Evolutionary conservation across 192 early-diverging fungal genomes (phyloP), one percentile per base, ranked within the genome.

Genomic region (Mortierella hygrophila): DNA sequence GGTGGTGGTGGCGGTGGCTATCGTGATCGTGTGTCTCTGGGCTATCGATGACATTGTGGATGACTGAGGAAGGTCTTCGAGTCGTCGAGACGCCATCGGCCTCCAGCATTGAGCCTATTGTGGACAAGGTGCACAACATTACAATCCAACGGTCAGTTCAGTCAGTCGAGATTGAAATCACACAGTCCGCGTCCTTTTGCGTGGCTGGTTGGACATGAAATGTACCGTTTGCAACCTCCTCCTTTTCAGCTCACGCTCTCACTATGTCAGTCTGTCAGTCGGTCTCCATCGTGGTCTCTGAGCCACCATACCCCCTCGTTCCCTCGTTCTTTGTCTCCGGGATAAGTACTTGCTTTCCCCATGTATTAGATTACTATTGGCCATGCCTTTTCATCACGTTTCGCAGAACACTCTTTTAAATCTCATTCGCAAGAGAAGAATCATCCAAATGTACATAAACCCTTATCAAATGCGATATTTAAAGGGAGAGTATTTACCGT

Each of bases 31-130:
- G 15, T 2, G 44, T 60, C 0, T 72, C 74, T 1, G 71, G 70
- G 40, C 60, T 37, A 52, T 77, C 70, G 57, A 82, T 71, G 52
- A 71, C 55, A 37, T 73, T 82, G 40, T 77, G 81, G 57, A 63
- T 47, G 21, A 63, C 38, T 6, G 81, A 63, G 4, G 81, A 63
- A 32, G 57, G 47, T 37, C 54, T 38, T 77, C 65, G 71, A 49
- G 71, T 29, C 21, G 42, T 29, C n/a, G 21, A 41, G 11, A 32
- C 26, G 2, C n/a, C 26, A 32, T 65, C 60, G 11, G 10, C 29
- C 4, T 15, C 60, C 60, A 65, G 29, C 29, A 11, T 35, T 32
- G 60, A 65, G 60, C 29, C 29, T 29, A 29, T 32, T 3, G 21
- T n/a, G 16, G 18, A 21, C 49, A 21, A 52, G 49, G 49, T 52